Conservation (phyloP, 177 flowering plant species). For the Vitis hybrid region DNA sequence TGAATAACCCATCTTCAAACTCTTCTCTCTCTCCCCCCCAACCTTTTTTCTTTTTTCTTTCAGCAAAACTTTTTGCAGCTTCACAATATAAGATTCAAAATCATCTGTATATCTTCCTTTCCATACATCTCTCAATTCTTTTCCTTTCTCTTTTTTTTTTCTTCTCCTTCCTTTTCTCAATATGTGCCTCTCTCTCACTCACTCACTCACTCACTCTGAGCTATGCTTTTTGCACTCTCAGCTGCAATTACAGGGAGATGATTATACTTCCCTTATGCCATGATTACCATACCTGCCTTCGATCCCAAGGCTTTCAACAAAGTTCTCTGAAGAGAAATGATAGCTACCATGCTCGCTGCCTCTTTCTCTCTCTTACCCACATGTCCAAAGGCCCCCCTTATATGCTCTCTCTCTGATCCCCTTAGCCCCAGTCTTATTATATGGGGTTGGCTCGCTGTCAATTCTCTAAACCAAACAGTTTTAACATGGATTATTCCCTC, state of each 20-base stretch:
- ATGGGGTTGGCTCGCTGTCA: too few species aligned
- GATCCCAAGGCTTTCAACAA: conserved; percentile 68
- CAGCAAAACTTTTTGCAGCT: conserved; percentile 26
- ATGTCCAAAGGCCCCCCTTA: conserved; percentile 9
- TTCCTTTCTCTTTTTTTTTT: conserved; percentile 5
- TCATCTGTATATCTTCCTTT: background rate
- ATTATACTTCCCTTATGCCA: conserved; percentile 42
- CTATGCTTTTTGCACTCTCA: conserved; percentile 26
- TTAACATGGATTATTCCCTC: background rate
- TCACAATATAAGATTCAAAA: conserved; percentile 8
- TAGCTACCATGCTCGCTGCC: conserved; percentile 24
- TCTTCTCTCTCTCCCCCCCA: background rate
- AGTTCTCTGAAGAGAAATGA: conserved; percentile 43
- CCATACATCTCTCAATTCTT: conserved; percentile 17
- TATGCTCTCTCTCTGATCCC: conserved; percentile 5
- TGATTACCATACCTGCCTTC: conserved; percentile 62
- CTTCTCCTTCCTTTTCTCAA: conserved; percentile 9
- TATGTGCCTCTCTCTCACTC: conserved; percentile 13
- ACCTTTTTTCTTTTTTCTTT: conserved; percentile 11
- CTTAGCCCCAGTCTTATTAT: too few species aligned
- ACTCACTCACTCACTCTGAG: background rate
- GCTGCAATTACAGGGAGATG: conserved; percentile 63
- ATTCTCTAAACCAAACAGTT: too few species aligned
- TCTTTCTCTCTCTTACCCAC: conserved; percentile 33
- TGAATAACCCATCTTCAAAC: conserved; percentile 12